phyloP scores from a whole-genome alignment of 768 basidiomycete genomes.

The Rhizopogon rudus region DNA sequence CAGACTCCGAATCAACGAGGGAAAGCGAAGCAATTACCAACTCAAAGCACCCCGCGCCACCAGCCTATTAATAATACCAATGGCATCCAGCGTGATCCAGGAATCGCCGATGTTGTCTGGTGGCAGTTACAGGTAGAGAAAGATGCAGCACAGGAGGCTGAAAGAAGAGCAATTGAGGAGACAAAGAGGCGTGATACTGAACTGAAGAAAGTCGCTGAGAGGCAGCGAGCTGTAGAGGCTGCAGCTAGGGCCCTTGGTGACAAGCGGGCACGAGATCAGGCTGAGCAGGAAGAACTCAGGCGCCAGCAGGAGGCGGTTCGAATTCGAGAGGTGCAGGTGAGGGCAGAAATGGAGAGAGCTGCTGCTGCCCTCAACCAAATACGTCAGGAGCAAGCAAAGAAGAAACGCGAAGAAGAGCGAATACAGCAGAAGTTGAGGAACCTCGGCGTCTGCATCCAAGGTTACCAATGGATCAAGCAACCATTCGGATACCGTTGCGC shows the following conservation, averaged over 20 bases:
- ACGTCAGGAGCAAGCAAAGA: conserved; percentile 19
- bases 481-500: conserved; percentile 39
- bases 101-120: conserved; percentile 51
- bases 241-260: conserved; percentile 10
- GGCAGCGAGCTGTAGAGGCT: conserved; percentile 7
- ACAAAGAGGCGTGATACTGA: conserved; percentile 13
- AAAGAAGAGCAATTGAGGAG: conserved; percentile 14
- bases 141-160: conserved; percentile 18
- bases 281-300: conserved; percentile 12
- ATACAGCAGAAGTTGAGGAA: conserved; percentile 36
- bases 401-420: conserved; percentile 20
- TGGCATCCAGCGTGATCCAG: conserved; percentile 37
- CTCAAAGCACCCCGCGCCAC: not conserved
- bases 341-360: conserved; percentile 13
- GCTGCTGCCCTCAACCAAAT: conserved; percentile 25
- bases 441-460: conserved; percentile 47
- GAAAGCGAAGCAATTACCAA: not conserved
- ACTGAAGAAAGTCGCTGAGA: conserved; percentile 11
- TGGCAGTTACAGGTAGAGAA: conserved; percentile 37
- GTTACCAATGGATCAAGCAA: conserved; percentile 41
- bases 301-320: conserved; percentile 17
- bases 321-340: conserved; percentile 9
- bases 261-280: conserved; percentile 19
- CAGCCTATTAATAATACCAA: not conserved
- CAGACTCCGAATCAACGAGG: not conserved